Conservation (phyloP, 768 basidiomycete genomes). For the Mrakia hoshinonis region DNA sequence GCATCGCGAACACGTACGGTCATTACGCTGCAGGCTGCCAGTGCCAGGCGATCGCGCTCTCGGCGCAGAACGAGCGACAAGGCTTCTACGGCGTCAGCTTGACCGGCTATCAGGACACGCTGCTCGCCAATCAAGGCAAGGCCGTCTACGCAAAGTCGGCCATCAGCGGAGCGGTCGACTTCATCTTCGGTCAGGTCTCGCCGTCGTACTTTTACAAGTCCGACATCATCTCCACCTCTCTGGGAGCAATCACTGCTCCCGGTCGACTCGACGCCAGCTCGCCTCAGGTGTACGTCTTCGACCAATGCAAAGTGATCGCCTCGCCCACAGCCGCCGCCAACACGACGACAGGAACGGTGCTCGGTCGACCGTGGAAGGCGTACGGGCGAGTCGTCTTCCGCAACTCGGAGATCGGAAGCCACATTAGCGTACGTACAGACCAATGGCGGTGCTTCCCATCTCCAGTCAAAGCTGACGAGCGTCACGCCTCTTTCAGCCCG, state of each 20-base stretch:
- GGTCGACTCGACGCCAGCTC: not conserved
- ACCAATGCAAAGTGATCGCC: not conserved
- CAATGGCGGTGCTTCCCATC: not conserved
- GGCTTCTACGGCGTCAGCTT: not conserved
- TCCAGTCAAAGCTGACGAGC: not conserved
- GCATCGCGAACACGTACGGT: slow-evolving; percentile 15
- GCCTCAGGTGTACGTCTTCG: not conserved
- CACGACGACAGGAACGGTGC: not conserved
- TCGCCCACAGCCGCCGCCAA: not conserved
- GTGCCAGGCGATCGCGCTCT: slow-evolving; percentile 15
- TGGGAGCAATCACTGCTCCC: not conserved
- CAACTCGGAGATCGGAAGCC: not conserved
- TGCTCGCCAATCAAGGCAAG: slow-evolving; percentile 3
- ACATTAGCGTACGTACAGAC: not conserved
- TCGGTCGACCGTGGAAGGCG: slow-evolving; percentile 16
- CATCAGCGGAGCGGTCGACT: slow-evolving; percentile 9
- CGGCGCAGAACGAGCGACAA: not conserved
- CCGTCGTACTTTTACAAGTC: not conserved
- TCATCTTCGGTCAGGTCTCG: slow-evolving; percentile 11
- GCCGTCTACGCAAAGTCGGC: slow-evolving; percentile 1
- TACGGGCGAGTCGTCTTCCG: not conserved
- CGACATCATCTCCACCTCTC: slow-evolving; percentile 1
- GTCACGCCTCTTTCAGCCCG: not conserved
- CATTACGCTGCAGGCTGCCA: slow-evolving; percentile 6
- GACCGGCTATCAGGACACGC: slow-evolving; percentile 11